A percentile compares a stretch with the other conserved stretches of the same genome.
Conservation (phyloP, 1,284 basidiomycete species). For the Chiua sp. region DNA sequence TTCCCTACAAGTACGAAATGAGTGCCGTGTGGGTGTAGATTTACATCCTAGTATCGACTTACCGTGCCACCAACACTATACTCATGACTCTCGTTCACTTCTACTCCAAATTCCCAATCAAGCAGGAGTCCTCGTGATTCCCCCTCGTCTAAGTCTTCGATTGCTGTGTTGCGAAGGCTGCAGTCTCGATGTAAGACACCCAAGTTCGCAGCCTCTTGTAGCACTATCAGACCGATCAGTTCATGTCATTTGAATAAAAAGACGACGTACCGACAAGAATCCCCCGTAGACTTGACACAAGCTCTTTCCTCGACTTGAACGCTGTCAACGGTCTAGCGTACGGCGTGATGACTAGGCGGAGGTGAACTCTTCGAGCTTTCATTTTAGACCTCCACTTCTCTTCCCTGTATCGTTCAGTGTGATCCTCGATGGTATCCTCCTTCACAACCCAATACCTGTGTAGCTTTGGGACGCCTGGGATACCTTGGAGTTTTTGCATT, state of each 20-base stretch:
- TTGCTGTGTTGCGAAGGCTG: background rate
- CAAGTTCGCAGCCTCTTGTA: too few relatives aligned
- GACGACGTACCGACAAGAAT: too few relatives aligned
- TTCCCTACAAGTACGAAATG: background rate
- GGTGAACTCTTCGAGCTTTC: background rate
- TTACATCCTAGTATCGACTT: background rate
- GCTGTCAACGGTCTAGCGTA: background rate
- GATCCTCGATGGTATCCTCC: background rate
- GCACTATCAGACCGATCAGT: too few relatives aligned
- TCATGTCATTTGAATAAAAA: too few relatives aligned
- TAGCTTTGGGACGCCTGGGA: background rate
- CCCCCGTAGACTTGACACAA: too few relatives aligned
- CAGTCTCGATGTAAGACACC: background rate
- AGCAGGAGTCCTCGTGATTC: too few relatives aligned
- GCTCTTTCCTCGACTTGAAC: too few relatives aligned
- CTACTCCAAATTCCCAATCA: constrained; percentile 1
- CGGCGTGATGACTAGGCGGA: background rate
- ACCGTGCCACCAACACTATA: background rate
- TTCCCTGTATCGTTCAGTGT: background rate
- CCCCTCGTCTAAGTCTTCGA: background rate
- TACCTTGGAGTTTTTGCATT: background rate
- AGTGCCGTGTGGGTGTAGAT: background rate
- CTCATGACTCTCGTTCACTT: background rate
- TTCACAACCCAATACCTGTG: background rate
- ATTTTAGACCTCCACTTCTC: constrained; percentile 1